Percentiles rank a stretch among this genome's conserved stretches.
phyloP scores from a whole-genome alignment of 805 yeast species.

The Sugiyamaella floridensis region DNA sequence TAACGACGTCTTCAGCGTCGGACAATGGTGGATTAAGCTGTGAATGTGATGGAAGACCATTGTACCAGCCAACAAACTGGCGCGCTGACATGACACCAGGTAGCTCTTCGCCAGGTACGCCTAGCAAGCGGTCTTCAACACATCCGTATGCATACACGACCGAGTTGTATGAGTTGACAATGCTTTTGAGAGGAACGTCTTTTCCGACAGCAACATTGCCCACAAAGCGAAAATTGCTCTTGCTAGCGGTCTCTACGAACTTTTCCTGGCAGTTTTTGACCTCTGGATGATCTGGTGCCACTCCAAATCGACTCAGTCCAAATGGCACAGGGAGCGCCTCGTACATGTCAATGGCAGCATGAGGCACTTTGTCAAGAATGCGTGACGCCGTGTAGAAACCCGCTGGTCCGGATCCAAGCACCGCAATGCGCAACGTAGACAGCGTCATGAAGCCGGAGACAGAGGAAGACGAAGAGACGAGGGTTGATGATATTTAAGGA shows the following conservation, averaged over 20 bases:
- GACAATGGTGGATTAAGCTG: constrained; percentile 51
- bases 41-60: constrained; percentile 67
- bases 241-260: constrained; percentile 44
- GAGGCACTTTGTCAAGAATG: constrained; percentile 45
- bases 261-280: constrained; percentile 70
- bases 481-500: not conserved
- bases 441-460: not conserved
- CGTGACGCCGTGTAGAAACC: constrained; percentile 86
- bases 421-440: constrained; percentile 42
- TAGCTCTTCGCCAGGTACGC: constrained; percentile 50
- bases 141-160: constrained; percentile 80
- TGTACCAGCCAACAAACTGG: constrained; percentile 93
- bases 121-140: constrained; percentile 44
- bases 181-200: constrained; percentile 45
- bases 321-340: constrained; percentile 85
- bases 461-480: not conserved
- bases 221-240: constrained; percentile 43
- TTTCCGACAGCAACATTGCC: constrained; percentile 71
- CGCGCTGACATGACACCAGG: constrained; percentile 74
- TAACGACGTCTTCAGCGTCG: constrained; percentile 56
- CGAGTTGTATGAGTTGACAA: constrained; percentile 57
- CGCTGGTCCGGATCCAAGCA: constrained; percentile 95
- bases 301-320: constrained; percentile 89
- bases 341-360: constrained; percentile 58
- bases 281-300: constrained; percentile 99